phyloP scores from a whole-genome alignment of 805 yeast species.

The Cyberlindnera subsufficiens region DNA sequence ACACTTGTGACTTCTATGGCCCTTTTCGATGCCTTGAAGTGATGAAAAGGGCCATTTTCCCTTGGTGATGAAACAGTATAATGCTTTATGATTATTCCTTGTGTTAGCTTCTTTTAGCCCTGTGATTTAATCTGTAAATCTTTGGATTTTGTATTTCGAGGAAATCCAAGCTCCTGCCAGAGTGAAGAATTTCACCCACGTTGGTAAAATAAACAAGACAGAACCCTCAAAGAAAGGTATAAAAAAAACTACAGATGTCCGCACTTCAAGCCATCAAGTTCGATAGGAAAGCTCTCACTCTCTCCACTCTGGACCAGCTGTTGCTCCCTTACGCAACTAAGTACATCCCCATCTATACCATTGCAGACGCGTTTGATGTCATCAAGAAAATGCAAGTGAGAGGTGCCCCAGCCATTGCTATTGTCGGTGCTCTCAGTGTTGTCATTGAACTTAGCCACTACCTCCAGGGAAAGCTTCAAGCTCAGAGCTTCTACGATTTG shows the following conservation, averaged over 20 bases:
- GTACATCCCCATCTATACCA: conserved; percentile 54
- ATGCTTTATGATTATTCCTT: too few species aligned
- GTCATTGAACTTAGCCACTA: conserved; percentile 56
- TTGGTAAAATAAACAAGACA: too few species aligned
- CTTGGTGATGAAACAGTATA: too few species aligned
- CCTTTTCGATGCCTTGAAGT: conserved; percentile 2
- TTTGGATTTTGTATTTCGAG: too few species aligned
- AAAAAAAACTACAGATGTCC: conserved; percentile 25
- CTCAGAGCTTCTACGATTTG: conserved; percentile 28
- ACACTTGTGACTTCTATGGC: conserved; percentile 37
- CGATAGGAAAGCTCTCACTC: conserved; percentile 36
- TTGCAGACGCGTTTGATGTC: conserved; percentile 76
- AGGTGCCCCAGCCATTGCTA: conserved; percentile 98
- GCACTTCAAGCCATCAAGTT: conserved; percentile 63
- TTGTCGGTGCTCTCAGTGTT: conserved; percentile 82
- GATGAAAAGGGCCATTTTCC: too few species aligned
- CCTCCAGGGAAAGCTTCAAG: conserved; percentile 21
- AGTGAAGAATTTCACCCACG: too few species aligned
- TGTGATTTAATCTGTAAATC: too few species aligned
- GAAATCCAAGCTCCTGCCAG: too few species aligned
- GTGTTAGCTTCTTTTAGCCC: too few species aligned
- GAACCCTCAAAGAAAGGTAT: too few species aligned
- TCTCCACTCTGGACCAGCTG: conserved; percentile 75
- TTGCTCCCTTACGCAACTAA: conserved; percentile 72
- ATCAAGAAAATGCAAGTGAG: conserved; percentile 90